Conservation (phyloP, 2,329 filamentous ascomycete species). For the Daldinia eschscholtzii region DNA sequence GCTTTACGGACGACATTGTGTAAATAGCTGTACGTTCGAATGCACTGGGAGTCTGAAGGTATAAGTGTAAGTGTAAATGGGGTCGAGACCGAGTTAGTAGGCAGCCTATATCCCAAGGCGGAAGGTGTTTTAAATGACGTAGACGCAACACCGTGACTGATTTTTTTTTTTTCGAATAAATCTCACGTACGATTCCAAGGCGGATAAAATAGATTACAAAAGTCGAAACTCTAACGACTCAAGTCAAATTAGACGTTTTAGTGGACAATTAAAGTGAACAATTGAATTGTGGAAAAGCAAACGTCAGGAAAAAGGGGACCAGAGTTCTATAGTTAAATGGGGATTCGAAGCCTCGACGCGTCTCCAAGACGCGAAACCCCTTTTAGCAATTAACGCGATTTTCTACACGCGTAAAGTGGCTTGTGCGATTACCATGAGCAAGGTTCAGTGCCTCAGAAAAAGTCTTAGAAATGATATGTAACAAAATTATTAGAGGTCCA, state of each 20-base stretch:
- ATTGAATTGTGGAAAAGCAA: slow-evolving; percentile 24
- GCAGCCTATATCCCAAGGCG: slow-evolving; percentile 16
- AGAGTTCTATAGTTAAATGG: slow-evolving; percentile 25
- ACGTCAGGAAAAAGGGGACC: slow-evolving; percentile 4
- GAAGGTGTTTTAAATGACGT: slow-evolving; percentile 35
- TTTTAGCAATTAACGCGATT: slow-evolving; percentile 30
- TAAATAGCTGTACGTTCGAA: background rate
- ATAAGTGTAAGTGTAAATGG: slow-evolving; percentile 4
- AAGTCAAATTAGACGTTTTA: slow-evolving; percentile 3
- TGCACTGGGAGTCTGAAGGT: background rate
- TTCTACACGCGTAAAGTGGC: slow-evolving; percentile 39
- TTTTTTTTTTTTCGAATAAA: slow-evolving; percentile 9
- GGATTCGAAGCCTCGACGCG: slow-evolving; percentile 26
- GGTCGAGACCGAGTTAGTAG: slow-evolving; percentile 18
- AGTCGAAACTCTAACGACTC: background rate
- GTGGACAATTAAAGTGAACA: slow-evolving; percentile 18
- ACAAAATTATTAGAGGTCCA: slow-evolving; percentile 7
- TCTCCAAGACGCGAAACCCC: slow-evolving; percentile 32
- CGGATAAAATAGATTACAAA: slow-evolving; percentile 8
- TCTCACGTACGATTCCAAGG: slow-evolving; percentile 1
- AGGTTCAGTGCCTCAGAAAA: slow-evolving; percentile 24
- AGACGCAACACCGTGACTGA: slow-evolving; percentile 27
- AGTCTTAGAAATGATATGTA: slow-evolving; percentile 5
- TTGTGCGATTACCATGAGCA: slow-evolving; percentile 33
- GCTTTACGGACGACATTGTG: slow-evolving; percentile 72